Evolutionary conservation across 371 early-diverging fungal species (phyloP).

Genomic region (Actinomortierella ambigua): DNA sequence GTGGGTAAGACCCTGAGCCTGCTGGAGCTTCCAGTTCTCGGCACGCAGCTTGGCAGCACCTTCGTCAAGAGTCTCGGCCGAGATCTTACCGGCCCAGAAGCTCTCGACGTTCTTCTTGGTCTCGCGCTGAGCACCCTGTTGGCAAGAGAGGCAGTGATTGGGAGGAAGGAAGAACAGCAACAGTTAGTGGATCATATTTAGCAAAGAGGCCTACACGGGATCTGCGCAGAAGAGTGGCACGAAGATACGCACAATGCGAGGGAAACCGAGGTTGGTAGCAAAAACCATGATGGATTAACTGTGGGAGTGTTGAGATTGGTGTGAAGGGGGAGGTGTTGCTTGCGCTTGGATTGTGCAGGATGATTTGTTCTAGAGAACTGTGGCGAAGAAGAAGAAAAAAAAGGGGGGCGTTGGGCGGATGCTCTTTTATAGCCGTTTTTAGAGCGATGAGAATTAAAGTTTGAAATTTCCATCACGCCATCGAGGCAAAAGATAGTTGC

Average conservation of each 20-base stretch:
- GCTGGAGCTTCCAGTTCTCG: conserved; percentile 89
- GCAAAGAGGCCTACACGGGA: neutral
- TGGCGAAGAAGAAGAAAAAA: no score
- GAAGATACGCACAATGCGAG: conserved; percentile 57
- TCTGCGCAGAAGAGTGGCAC: neutral
- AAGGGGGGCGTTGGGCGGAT: no score
- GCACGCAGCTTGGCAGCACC: conserved; percentile 82
- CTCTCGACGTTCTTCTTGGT: conserved; percentile 88
- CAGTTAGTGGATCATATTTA: neutral
- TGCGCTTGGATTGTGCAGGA: no score
- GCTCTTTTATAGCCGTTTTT: no score
- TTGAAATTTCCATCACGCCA: no score
- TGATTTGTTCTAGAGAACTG: no score
- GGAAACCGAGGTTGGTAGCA: conserved; percentile 81
- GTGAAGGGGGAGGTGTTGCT: no score
- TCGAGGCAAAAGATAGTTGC: no score
- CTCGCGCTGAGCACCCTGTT: conserved; percentile 82
- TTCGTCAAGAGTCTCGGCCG: conserved; percentile 70
- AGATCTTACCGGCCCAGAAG: conserved; percentile 92
- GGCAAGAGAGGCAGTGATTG: conserved; percentile 10
- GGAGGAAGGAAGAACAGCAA: neutral
- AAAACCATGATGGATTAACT: conserved; percentile 59
- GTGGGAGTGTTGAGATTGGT: conserved; percentile 8
- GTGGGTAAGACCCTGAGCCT: conserved; percentile 76
- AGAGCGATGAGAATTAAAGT: no score